A percentile compares a stretch with the other conserved stretches of the same genome.
Conservation (phyloP, 768 basidiomycete species). For the Nevesoporus exiguus region DNA sequence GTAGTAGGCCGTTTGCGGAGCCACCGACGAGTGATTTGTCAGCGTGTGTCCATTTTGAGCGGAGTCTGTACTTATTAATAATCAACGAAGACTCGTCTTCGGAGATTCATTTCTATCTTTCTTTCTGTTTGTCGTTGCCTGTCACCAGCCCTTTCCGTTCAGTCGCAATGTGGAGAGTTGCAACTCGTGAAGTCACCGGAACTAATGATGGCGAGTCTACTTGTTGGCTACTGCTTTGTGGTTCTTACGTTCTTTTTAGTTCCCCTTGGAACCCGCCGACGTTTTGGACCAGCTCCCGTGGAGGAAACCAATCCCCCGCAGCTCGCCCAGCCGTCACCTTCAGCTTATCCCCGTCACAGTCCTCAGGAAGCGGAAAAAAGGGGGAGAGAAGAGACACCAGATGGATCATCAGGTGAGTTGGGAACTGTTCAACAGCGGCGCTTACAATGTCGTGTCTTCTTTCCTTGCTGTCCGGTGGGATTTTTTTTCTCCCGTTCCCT, state of each 20-base stretch:
- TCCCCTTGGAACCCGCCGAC: conserved; percentile 83
- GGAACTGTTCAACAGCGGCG: conserved; percentile 33
- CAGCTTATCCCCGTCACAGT: conserved; percentile 71
- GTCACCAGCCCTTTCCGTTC: conserved; percentile 30
- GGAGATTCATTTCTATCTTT: conserved; percentile 35
- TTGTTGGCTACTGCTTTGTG: neutral
- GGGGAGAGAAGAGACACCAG: conserved; percentile 67
- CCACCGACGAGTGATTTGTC: conserved; percentile 18
- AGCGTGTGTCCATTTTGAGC: conserved; percentile 31
- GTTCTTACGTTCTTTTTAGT: conserved; percentile 39
- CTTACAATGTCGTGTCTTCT: conserved; percentile 38
- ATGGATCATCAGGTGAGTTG: conserved; percentile 75
- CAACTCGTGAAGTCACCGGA: conserved; percentile 85
- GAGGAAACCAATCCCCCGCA: conserved; percentile 83
- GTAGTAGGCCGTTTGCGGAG: conserved; percentile 8
- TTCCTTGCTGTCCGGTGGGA: conserved; percentile 35
- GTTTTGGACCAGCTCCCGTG: conserved; percentile 84
- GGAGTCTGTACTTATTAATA: conserved; percentile 30
- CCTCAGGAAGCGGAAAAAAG: conserved; percentile 58
- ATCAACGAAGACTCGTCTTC: conserved; percentile 17
- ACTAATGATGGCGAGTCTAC: conserved; percentile 83
- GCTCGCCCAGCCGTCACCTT: conserved; percentile 82
- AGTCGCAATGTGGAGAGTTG: conserved; percentile 79
- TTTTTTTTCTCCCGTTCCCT: conserved; percentile 22
- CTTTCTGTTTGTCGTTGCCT: conserved; percentile 15